Percentiles rank a stretch among this genome's conserved stretches.
Evolutionary conservation across 1,139 yeast species (phyloP).

Genomic region (Taphrina flavorubra): DNA sequence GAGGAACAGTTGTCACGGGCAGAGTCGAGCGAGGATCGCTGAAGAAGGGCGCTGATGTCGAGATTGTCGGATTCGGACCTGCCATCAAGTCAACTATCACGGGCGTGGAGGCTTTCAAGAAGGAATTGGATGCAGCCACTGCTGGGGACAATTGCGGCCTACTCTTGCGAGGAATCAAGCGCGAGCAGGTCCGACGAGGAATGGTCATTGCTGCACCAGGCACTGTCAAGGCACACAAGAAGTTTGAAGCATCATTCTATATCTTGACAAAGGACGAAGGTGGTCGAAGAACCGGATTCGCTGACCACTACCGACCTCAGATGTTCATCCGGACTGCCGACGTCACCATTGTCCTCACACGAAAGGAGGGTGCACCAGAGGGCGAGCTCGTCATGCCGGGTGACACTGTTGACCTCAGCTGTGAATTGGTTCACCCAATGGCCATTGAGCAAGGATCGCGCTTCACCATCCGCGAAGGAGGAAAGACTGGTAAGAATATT

Average conservation of each 20-base stretch:
- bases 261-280: slow-evolving; percentile 96
- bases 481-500: slow-evolving; percentile 64
- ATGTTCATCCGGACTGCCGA: slow-evolving; percentile 95
- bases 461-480: slow-evolving; percentile 99
- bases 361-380: slow-evolving; percentile 71
- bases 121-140: slow-evolving; percentile 94
- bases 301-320: slow-evolving; percentile 97
- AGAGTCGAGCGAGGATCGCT: slow-evolving; percentile 97
- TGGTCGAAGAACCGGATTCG: slow-evolving; percentile 98
- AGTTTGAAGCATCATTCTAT: slow-evolving; percentile 91
- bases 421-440: slow-evolving; percentile 87
- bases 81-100: slow-evolving; percentile 94
- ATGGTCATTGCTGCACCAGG: slow-evolving; percentile 96
- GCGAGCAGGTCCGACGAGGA: slow-evolving; percentile 96
- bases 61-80: slow-evolving; percentile 89
- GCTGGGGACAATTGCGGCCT: slow-evolving; percentile 99
- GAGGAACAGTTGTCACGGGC: slow-evolving; percentile 99
- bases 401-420: slow-evolving; percentile 96
- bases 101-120: slow-evolving; percentile 99
- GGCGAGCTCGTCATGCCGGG: slow-evolving; percentile 93
- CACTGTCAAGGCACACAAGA: slow-evolving; percentile 89
- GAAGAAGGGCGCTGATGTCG: slow-evolving; percentile 98
- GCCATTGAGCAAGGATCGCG: slow-evolving; percentile 96
- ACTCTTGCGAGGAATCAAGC: slow-evolving; percentile 95
- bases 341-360: slow-evolving; percentile 86